Conservation (phyloP, 2,329 filamentous ascomycete species). For the Nothopassalora personata region DNA sequence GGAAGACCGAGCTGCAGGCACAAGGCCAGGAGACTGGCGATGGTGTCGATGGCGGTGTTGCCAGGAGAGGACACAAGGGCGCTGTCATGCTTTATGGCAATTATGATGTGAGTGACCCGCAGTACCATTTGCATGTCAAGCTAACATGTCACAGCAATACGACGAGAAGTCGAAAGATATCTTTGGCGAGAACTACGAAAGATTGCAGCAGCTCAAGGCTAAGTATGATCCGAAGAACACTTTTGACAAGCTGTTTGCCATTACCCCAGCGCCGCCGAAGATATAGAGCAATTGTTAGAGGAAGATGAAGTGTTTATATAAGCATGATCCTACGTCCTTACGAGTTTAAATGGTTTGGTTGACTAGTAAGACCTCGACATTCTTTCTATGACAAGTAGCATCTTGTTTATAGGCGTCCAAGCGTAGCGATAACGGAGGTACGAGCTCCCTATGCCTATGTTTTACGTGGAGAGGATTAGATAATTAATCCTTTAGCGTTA, state of each 20-base stretch:
- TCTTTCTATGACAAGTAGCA: not conserved
- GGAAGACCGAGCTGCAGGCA: conserved; percentile 23
- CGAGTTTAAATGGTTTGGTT: no score
- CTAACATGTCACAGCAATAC: conserved; percentile 23
- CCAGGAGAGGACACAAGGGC: conserved; percentile 23
- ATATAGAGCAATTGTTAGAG: conserved; percentile 1
- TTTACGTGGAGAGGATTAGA: no score
- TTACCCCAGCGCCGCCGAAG: conserved; percentile 12
- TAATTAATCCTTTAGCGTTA: not conserved
- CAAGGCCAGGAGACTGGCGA: conserved; percentile 19
- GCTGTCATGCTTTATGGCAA: conserved; percentile 29
- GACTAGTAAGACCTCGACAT: not conserved
- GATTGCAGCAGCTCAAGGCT: conserved; percentile 41
- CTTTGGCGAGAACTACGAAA: conserved; percentile 42
- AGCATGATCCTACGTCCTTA: no score
- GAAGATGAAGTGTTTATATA: no score
- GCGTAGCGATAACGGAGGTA: not conserved
- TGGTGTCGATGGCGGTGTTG: conserved; percentile 23
- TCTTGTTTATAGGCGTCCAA: not conserved
- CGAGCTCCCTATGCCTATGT: no score
- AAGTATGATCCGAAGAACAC: conserved; percentile 45
- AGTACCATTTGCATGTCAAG: conserved; percentile 1
- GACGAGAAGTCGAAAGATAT: conserved; percentile 34
- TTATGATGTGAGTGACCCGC: conserved; percentile 23
- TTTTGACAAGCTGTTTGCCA: conserved; percentile 39